Evolutionary conservation across 257 asterid species (phyloP), one percentile per base, ranked within the genome.

Genomic region (Plectranthus barbatus): DNA sequence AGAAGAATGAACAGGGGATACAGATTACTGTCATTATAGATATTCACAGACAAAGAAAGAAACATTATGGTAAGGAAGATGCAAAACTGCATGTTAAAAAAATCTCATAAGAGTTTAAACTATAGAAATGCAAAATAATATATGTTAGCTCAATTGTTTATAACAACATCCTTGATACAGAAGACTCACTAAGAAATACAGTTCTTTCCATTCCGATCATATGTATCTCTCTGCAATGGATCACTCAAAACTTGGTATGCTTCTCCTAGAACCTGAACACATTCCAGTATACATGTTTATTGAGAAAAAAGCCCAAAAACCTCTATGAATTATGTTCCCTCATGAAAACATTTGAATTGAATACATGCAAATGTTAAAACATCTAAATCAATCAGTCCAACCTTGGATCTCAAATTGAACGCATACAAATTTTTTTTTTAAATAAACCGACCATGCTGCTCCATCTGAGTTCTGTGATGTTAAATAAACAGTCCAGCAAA

Each of bases 171-270:
- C 31, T 26, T 26, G 31, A 26, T 33, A 42, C 15, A 18, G 10
- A 48, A 57, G 20, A 64, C 80, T 42, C 60, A 91, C 98, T 78
- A 86, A 52, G 91, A 86, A 59, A 91, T 76, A 34, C 85, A 75
- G 53, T 83, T 63, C 79, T 84, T 88, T n/a, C 98, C 98, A 81
- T 81, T 80, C 64, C 68, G 85, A 78, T 91, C 91, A 66, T 91
- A 88, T 14, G 86, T 67, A 19, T 86, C 87, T 73, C 95, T 72
- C 74, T 91, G 96, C 53, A 68, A 59, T 23, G 95, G 94, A 88
- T 91, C 94, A 75, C 91, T 84, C 71, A 91, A 59, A 44, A 88
- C 87, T 79, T 91, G 98, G 74, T 88, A 91, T 19, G 98, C 98
- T 80, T 88, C 98, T 34, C 96, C 96, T 54, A 86, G 66, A 44